Percentiles rank a stretch among this genome's conserved stretches.
phyloP scores from a whole-genome alignment of 371 early-diverging fungal genomes.

The Catenaria anguillulae region DNA sequence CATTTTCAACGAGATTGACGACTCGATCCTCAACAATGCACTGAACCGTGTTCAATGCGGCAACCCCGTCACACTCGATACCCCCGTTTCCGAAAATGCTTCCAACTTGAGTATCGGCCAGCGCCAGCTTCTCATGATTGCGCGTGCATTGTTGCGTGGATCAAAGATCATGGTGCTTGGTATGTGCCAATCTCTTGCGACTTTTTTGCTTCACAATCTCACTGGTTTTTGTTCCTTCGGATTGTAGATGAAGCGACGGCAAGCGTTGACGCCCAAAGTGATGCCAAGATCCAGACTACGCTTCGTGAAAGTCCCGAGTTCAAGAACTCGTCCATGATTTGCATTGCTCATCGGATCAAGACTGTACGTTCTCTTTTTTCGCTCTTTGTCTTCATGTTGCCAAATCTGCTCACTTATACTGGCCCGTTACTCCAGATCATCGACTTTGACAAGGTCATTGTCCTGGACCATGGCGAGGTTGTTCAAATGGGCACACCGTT shows the following conservation, averaged over 20 bases:
- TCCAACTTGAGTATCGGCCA: conserved; percentile 30
- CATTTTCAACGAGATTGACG: conserved; percentile 24
- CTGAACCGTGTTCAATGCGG: conserved; percentile 17
- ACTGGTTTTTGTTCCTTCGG: not conserved
- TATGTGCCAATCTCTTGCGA: conserved; percentile 20
- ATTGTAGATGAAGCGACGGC: conserved; percentile 6
- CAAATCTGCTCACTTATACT: conserved; percentile 9
- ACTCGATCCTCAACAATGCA: conserved; percentile 22
- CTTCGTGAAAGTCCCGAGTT: conserved; percentile 74
- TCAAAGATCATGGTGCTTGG: conserved; percentile 28
- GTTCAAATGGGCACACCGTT: conserved; percentile 23
- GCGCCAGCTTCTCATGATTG: conserved; percentile 38
- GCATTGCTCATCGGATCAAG: conserved; percentile 70
- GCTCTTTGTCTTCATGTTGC: not conserved
- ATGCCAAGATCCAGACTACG: conserved; percentile 68
- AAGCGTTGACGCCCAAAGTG: conserved; percentile 13
- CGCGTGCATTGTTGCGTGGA: conserved; percentile 29
- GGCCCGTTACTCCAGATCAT: too few species aligned
- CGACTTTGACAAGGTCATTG: conserved; percentile 15
- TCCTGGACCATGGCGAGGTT: conserved; percentile 23
- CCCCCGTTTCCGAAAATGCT: conserved; percentile 10
- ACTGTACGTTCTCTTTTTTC: conserved; percentile 6
- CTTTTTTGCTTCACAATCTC: not conserved
- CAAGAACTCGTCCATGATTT: conserved; percentile 69
- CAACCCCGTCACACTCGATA: conserved; percentile 12